These are phyloP conservation scores for Pyrus communis DNA, from an alignment of 306 rosid species.

Conservation along the genomic window DNA sequence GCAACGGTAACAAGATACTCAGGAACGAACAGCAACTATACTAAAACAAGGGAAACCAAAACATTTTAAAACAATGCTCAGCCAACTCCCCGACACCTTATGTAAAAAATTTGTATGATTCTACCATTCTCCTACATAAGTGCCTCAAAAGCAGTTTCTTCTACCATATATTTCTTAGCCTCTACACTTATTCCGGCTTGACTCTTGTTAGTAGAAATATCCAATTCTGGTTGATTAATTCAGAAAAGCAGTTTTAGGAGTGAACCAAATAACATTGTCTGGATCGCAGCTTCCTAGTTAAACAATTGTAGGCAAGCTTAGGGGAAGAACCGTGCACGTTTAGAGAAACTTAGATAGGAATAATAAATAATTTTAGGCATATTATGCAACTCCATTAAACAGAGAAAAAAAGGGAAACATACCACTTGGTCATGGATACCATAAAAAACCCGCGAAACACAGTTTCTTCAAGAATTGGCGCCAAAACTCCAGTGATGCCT, in stretches of 20 bases:
- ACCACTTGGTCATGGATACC: conserved; percentile 94
- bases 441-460: conserved; percentile 85
- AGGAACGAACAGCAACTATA: not conserved
- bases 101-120: not conserved
- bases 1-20: not conserved
- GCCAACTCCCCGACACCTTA: not conserved
- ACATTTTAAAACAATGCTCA: not conserved
- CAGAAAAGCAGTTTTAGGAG: not conserved
- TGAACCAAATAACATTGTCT: not conserved
- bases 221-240: not conserved
- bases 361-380: not conserved
- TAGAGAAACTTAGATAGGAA: not conserved
- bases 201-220: not conserved
- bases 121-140: not conserved
- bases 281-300: not conserved
- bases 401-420: not conserved
- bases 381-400: not conserved
- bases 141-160: not conserved
- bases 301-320: not conserved
- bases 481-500: conserved; percentile 84
- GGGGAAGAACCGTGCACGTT: not conserved
- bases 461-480: conserved; percentile 94
- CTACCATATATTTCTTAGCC: not conserved
- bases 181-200: not conserved
- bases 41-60: not conserved